These are phyloP conservation scores for Kwoniella botswanensis DNA, from an alignment of 768 basidiomycete species.

Conservation along the genomic window DNA sequence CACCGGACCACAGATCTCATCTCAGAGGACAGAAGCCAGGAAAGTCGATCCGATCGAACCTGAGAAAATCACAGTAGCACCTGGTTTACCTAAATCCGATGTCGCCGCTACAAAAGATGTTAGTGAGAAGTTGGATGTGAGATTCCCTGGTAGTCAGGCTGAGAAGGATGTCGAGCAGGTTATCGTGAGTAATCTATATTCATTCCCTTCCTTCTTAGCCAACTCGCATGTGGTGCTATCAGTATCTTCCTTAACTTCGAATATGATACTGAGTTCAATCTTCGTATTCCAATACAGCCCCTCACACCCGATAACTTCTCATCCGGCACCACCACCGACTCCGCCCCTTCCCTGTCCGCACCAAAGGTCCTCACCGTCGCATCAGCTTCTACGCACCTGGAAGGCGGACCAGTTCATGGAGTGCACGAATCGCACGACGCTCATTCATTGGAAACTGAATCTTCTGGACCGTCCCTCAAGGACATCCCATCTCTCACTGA, in stretches of 20 bases:
- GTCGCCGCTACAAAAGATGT: constrained; percentile 5
- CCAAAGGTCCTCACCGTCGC: constrained; percentile 66
- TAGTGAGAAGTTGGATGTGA: constrained; percentile 32
- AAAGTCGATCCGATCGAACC: constrained; percentile 32
- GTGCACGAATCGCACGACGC: constrained; percentile 53
- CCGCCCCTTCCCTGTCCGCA: constrained; percentile 33
- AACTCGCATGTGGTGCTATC: background rate
- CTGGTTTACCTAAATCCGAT: constrained; percentile 51
- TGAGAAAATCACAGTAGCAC: constrained; percentile 44
- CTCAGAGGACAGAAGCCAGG: constrained; percentile 31
- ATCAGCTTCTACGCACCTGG: constrained; percentile 62
- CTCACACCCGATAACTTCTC: constrained; percentile 68
- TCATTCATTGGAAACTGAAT: constrained; percentile 37
- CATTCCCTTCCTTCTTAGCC: constrained; percentile 5
- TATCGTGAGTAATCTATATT: constrained; percentile 39
- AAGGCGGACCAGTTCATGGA: constrained; percentile 63
- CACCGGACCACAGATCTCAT: constrained; percentile 38
- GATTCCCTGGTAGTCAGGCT: constrained; percentile 38
- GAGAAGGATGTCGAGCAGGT: constrained; percentile 45
- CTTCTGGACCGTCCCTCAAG: constrained; percentile 18
- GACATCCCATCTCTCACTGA: constrained; percentile 31
- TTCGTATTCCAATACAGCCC: constrained; percentile 60
- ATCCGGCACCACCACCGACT: constrained; percentile 31
- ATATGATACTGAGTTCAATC: background rate
- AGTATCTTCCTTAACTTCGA: background rate